These are phyloP conservation scores for Arthrinium phaeospermum DNA, from an alignment of 2,329 filamentous ascomycete species.

Conservation along the genomic window DNA sequence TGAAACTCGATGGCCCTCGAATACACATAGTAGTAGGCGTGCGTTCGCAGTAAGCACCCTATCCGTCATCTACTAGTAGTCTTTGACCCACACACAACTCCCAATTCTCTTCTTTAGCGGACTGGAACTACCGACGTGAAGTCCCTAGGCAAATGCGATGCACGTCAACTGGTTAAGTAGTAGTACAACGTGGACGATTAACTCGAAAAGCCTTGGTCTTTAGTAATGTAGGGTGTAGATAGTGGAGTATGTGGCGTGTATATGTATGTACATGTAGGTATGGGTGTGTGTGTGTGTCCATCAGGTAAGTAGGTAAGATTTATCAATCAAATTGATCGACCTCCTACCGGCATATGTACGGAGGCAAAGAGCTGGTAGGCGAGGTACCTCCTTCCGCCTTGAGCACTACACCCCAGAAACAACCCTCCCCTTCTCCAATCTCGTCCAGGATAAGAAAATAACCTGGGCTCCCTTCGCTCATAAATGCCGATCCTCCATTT, in stretches of 20 bases:
- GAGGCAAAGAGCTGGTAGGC: not conserved
- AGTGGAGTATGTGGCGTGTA: too few species aligned
- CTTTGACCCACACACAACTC: not conserved
- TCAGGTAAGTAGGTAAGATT: not conserved
- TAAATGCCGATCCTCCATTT: not conserved
- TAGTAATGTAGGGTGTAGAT: not conserved
- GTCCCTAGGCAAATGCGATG: not conserved
- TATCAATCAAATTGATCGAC: not conserved
- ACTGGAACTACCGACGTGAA: not conserved
- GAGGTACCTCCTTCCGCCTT: constrained; percentile 12
- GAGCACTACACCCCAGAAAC: not conserved
- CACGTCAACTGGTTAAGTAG: not conserved
- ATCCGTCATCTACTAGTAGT: too few species aligned
- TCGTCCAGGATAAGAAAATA: not conserved
- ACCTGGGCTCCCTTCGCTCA: not conserved
- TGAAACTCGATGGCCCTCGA: not conserved
- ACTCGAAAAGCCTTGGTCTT: not conserved
- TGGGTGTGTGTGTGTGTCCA: not conserved
- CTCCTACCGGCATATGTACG: not conserved
- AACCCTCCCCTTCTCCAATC: not conserved
- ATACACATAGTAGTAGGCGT: too few species aligned
- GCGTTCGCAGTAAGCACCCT: too few species aligned
- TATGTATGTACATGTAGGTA: too few species aligned
- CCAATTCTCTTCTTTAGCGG: not conserved
- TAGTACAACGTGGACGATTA: not conserved